A percentile compares a stretch with the other conserved stretches of the same genome.
phyloP scores from a whole-genome alignment of 2,329 filamentous ascomycete genomes.

The Microsporum audouinii region DNA sequence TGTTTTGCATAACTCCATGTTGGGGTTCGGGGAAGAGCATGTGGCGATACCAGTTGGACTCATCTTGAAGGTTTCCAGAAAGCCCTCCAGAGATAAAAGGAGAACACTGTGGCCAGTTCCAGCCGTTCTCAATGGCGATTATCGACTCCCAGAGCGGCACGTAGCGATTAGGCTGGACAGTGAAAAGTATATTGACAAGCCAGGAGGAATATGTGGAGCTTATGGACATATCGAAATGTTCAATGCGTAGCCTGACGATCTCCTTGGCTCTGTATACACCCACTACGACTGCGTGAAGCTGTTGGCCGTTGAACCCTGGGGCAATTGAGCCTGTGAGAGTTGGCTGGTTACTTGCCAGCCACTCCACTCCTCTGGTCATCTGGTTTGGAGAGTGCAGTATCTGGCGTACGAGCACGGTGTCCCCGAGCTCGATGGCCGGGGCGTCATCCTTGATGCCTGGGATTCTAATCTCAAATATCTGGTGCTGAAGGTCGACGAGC shows the following conservation, averaged over 20 bases:
- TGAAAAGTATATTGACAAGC: conserved; percentile 18
- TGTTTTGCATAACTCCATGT: conserved; percentile 30
- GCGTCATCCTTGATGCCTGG: conserved; percentile 20
- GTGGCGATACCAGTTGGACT: conserved; percentile 16
- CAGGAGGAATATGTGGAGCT: neutral
- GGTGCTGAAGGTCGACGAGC: conserved; percentile 6
- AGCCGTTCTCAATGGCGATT: conserved; percentile 18
- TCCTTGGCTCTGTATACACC: conserved; percentile 16
- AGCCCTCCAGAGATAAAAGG: conserved; percentile 35
- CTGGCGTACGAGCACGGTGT: conserved; percentile 19
- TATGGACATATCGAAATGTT: conserved; percentile 9
- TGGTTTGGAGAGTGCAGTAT: conserved; percentile 16
- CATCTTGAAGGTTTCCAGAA: conserved; percentile 4
- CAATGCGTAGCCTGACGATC: conserved; percentile 15
- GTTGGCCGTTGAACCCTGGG: conserved; percentile 19
- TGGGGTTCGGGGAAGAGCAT: conserved; percentile 36
- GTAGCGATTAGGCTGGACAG: conserved; percentile 13
- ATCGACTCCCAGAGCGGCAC: conserved; percentile 17
- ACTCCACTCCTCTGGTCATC: conserved; percentile 12
- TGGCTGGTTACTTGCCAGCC: conserved; percentile 14
- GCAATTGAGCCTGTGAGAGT: conserved; percentile 14
- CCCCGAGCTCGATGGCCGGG: conserved; percentile 18
- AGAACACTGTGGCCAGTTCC: conserved; percentile 43
- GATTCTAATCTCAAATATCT: conserved; percentile 17
- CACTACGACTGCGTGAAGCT: conserved; percentile 19